Evolutionary conservation across 2,329 filamentous ascomycete genomes (phyloP), one percentile per base, ranked within the genome.

Genomic region (Diaporthe sp.): DNA sequence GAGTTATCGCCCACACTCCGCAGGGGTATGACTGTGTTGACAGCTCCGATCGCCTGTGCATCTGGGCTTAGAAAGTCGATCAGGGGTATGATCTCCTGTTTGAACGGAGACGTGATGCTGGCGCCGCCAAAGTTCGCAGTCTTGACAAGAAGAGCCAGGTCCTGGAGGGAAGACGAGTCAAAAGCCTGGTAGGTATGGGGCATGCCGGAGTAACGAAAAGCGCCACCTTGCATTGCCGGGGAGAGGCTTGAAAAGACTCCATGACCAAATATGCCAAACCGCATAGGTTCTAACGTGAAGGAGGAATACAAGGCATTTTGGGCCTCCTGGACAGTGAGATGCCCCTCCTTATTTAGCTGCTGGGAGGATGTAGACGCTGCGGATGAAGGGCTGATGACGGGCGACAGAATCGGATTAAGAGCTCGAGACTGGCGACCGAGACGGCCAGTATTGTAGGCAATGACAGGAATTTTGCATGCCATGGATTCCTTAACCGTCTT

Each of bases 11-110:
- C 81, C 2, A 86, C 79, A 34, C 87, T 84, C 55, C 90, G 87
- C 10, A 92, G 85, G 1, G 91, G 91, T 44, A 93, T 86, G n/a
- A 93, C 81, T 0, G 91, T 92, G 77, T 93, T 93, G 25, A 92
- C 87, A 1, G 91, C 90, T 0, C 91, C 91, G 76, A 93, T 93
- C 2, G 90, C 90, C 74, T 88, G 87, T 2, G 91, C 91, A 78
- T 93, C 90, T 13, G 87, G 87, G 72, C 90, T 92, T 78, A 92
- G 86, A 1, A 88, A 89, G 78, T 91, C 87, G 28, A 91, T 87
- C 10, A 89, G 84, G 4, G 88, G 86, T 37, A 92, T 88, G 3
- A 91, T 87, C 77, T 91, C 88, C 3, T 90, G 88, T 80, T 92
- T 93, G 83, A 89, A 92, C 2, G 91, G 91, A 49, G 91, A 87